Evolutionary conservation across 2,329 filamentous ascomycete species (phyloP).

Genomic region (Penicillium sp.): DNA sequence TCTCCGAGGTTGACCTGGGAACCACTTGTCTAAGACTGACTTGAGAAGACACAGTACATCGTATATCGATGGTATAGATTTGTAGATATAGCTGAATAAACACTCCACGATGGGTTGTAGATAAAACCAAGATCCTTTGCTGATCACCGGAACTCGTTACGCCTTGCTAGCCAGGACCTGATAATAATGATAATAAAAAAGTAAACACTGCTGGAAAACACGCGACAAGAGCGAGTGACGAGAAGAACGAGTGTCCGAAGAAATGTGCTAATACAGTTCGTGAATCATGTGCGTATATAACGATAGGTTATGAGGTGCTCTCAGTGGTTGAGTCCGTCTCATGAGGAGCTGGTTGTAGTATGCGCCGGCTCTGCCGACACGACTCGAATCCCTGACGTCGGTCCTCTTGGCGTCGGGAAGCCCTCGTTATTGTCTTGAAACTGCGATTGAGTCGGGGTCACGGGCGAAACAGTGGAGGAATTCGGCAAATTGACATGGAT

Average conservation of each 20-base stretch:
- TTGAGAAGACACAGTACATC: neutral
- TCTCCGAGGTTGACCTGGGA: neutral
- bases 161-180: conserved; percentile 26
- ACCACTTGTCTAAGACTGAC: neutral
- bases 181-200: conserved; percentile 3
- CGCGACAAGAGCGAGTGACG: conserved; percentile 10
- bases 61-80: neutral
- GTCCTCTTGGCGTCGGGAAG: conserved; percentile 6
- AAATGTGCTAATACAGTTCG: conserved; percentile 22
- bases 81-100: neutral
- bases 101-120: neutral
- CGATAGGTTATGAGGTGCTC: conserved; percentile 1
- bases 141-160: conserved; percentile 17
- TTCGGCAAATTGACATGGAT: conserved; percentile 34
- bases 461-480: conserved; percentile 25
- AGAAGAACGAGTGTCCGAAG: conserved; percentile 9
- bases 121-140: neutral
- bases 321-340: conserved; percentile 4
- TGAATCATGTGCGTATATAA: conserved; percentile 20
- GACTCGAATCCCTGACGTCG: neutral
- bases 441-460: conserved; percentile 22
- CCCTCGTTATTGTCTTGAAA: conserved; percentile 7
- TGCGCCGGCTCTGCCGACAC: conserved; percentile 3
- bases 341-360: conserved; percentile 4
- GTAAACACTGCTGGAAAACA: neutral